These are phyloP conservation scores for Clarireedia homoeocarpa DNA, from an alignment of 2,329 filamentous ascomycete species.

Conservation along the genomic window DNA sequence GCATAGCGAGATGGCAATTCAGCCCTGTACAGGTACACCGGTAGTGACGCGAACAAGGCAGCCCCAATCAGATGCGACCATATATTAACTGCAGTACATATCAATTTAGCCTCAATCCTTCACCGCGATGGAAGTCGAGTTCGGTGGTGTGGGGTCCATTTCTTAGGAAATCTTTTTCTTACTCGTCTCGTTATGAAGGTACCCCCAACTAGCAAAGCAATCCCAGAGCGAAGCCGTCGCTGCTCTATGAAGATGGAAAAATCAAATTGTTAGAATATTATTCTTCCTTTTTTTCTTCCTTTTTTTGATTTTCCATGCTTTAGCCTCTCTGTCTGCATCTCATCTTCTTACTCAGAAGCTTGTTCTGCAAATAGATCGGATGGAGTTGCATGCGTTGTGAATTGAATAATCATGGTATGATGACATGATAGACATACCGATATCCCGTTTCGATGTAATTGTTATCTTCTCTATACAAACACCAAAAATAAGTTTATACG, in stretches of 20 bases:
- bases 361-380: not conserved
- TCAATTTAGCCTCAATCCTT: not conserved
- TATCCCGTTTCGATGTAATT: slow-evolving; percentile 32
- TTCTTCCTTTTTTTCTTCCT: slow-evolving; percentile 5
- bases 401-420: not conserved
- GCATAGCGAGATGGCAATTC: slow-evolving; percentile 32
- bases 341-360: not conserved
- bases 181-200: slow-evolving; percentile 33
- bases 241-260: slow-evolving; percentile 9
- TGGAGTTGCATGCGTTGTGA: slow-evolving; percentile 1
- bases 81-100: slow-evolving; percentile 35
- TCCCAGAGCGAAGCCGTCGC: slow-evolving; percentile 21
- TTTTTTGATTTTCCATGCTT: not conserved
- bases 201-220: slow-evolving; percentile 27
- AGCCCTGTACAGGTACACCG: slow-evolving; percentile 31
- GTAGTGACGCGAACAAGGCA: slow-evolving; percentile 33
- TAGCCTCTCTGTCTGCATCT: not conserved
- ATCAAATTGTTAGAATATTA: slow-evolving; percentile 5
- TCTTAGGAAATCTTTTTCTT: not conserved
- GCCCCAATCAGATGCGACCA: slow-evolving; percentile 38
- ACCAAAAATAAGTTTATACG: not conserved
- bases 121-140: not conserved
- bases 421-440: slow-evolving; percentile 13
- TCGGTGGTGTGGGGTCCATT: not conserved
- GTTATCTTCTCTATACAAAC: slow-evolving; percentile 26